Percentiles rank a stretch among this genome's conserved stretches.
These are phyloP conservation scores for Orychophragmus violaceus DNA, from an alignment of 345 rosid genomes.

Conservation along the genomic window DNA sequence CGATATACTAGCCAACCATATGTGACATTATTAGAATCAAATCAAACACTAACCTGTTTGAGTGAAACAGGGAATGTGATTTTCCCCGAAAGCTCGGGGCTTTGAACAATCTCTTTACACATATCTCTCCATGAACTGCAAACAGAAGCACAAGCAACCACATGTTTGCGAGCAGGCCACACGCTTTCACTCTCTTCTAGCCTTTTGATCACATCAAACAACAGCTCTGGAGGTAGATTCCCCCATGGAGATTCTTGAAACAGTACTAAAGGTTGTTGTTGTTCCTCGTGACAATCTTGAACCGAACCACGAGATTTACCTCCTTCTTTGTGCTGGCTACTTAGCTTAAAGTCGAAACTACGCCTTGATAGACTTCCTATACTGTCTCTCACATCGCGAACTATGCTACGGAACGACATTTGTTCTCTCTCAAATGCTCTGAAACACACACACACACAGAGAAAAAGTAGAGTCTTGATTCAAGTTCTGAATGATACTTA, in stretches of 20 bases:
- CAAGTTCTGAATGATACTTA: constrained; percentile 35
- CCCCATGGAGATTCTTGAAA: constrained; percentile 79
- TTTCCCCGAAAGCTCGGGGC: constrained; percentile 79
- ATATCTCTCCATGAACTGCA: constrained; percentile 93
- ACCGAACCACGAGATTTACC: constrained; percentile 79
- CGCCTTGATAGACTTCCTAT: constrained; percentile 86
- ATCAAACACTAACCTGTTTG: constrained; percentile 67
- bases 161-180: constrained; percentile 88
- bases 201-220: constrained; percentile 82
- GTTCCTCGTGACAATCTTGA: constrained; percentile 60
- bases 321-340: constrained; percentile 42
- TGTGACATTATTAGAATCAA: not conserved
- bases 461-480: constrained; percentile 7
- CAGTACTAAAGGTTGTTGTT: constrained; percentile 16
- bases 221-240: constrained; percentile 81
- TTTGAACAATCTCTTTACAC: constrained; percentile 81
- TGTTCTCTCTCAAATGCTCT: not conserved
- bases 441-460: constrained; percentile 14
- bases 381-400: constrained; percentile 87
- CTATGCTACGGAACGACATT: constrained; percentile 92
- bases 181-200: constrained; percentile 78
- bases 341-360: constrained; percentile 78
- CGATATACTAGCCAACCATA: not conserved
- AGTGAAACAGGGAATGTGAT: constrained; percentile 89
- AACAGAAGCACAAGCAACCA: constrained; percentile 92